These are phyloP conservation scores for Trichophyton rubrum DNA, from an alignment of 2,329 filamentous ascomycete genomes.

Conservation along the genomic window DNA sequence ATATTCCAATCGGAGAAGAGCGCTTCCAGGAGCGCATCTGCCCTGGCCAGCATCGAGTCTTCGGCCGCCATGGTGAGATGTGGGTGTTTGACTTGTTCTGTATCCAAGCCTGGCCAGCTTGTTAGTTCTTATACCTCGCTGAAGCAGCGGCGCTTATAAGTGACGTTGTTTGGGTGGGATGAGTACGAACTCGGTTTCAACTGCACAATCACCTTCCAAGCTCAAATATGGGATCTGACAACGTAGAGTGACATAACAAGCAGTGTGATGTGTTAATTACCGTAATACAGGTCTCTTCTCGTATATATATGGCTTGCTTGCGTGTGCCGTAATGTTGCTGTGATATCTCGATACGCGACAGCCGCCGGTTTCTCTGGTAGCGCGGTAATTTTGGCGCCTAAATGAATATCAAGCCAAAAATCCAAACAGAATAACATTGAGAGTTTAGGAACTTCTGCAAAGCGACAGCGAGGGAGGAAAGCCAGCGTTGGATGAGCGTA, in stretches of 20 bases:
- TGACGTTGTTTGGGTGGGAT: background rate
- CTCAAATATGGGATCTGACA: no score
- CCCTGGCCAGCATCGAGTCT: constrained; percentile 43
- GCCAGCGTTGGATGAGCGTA: background rate
- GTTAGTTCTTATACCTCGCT: background rate
- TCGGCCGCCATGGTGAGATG: constrained; percentile 26
- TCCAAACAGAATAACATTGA: background rate
- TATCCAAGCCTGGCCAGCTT: background rate
- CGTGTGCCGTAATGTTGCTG: background rate
- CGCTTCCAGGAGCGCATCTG: constrained; percentile 29
- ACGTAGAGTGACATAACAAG: background rate
- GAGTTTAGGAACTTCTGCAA: background rate
- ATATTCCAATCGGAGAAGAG: constrained; percentile 70
- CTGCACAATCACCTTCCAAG: no score
- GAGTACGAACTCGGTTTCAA: background rate
- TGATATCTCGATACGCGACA: background rate
- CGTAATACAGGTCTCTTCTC: background rate
- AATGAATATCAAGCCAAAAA: background rate
- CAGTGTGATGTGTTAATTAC: background rate
- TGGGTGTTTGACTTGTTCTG: background rate
- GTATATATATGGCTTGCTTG: background rate
- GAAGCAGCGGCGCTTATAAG: background rate
- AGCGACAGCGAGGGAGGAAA: background rate
- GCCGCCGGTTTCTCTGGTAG: background rate
- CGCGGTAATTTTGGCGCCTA: constrained; percentile 4